These are phyloP conservation scores for Podila epigama DNA, from an alignment of 192 early-diverging fungal species.

Conservation along the genomic window DNA sequence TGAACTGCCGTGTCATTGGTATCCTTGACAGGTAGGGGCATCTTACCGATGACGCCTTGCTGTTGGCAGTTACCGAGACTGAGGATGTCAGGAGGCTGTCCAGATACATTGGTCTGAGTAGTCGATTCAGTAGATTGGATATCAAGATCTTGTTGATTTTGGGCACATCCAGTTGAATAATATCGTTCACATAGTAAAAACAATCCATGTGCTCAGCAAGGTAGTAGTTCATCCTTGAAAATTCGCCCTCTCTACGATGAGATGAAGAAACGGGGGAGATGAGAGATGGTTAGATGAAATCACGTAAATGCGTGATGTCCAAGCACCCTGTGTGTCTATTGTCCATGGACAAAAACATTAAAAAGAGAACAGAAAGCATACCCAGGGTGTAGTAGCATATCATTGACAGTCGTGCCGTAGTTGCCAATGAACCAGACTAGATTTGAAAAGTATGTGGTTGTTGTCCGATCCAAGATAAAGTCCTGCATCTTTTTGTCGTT, in stretches of 20 bases:
- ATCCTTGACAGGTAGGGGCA: too few relatives aligned
- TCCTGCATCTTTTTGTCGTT: constrained; percentile 49
- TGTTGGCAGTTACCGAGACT: background rate
- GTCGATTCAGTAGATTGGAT: constrained; percentile 35
- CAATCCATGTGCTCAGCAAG: constrained; percentile 69
- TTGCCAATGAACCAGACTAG: constrained; percentile 55
- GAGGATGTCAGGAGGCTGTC: constrained; percentile 31
- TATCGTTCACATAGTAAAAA: constrained; percentile 70
- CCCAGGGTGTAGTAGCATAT: constrained; percentile 43
- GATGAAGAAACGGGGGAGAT: background rate
- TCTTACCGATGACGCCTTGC: constrained; percentile 1
- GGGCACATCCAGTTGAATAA: constrained; percentile 59
- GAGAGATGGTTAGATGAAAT: too few relatives aligned
- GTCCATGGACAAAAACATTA: too few relatives aligned
- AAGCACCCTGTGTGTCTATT: too few relatives aligned
- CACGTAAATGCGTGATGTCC: too few relatives aligned
- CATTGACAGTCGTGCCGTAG: constrained; percentile 28
- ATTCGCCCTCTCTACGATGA: constrained; percentile 18
- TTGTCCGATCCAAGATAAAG: constrained; percentile 50
- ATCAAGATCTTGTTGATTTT: constrained; percentile 61
- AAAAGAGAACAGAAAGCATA: constrained; percentile 5
- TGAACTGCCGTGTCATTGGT: too few relatives aligned
- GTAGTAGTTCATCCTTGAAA: constrained; percentile 58
- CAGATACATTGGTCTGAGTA: constrained; percentile 49
- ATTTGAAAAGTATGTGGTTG: constrained; percentile 53